phyloP scores from a whole-genome alignment of 306 rosid genomes.

The Lathyrus aphaca region DNA sequence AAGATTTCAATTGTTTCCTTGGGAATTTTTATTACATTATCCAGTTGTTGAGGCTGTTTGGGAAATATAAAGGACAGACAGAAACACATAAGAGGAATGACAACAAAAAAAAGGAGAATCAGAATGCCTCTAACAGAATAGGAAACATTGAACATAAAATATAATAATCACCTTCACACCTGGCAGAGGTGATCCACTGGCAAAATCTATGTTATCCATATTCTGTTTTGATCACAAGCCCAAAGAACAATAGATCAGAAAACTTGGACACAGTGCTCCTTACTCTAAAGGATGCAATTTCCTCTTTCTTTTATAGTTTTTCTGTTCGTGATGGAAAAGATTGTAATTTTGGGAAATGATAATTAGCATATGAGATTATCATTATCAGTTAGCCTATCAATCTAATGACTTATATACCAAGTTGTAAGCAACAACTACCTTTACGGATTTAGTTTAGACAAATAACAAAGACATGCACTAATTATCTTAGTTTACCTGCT shows the following conservation, averaged over 20 bases:
- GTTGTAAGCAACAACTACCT: slow-evolving; percentile 31
- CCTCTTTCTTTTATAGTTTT: not conserved
- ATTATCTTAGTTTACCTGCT: slow-evolving; percentile 16
- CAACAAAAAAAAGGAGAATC: slow-evolving; percentile 18
- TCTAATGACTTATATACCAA: not conserved
- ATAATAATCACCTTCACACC: slow-evolving; percentile 95
- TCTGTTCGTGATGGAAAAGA: slow-evolving; percentile 1
- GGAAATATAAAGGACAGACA: slow-evolving; percentile 34
- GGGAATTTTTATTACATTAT: slow-evolving; percentile 72
- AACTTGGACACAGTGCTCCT: slow-evolving; percentile 12
- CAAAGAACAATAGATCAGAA: slow-evolving; percentile 38
- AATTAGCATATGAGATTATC: not conserved
- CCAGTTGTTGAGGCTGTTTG: slow-evolving; percentile 83
- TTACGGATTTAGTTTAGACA: slow-evolving; percentile 28
- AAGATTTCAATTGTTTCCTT: slow-evolving; percentile 83
- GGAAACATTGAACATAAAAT: slow-evolving; percentile 36
- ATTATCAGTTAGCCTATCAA: slow-evolving; percentile 1
- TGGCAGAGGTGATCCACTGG: slow-evolving; percentile 98
- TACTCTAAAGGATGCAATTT: slow-evolving; percentile 27
- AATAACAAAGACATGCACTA: slow-evolving; percentile 22
- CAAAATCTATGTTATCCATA: slow-evolving; percentile 64
- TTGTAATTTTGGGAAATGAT: slow-evolving; percentile 9
- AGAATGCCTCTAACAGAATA: slow-evolving; percentile 30
- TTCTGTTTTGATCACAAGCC: slow-evolving; percentile 60
- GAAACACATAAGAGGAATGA: slow-evolving; percentile 35